These are phyloP conservation scores for Candolleomyces aberdarensis DNA, from an alignment of 768 basidiomycete genomes.

Conservation along the genomic window DNA sequence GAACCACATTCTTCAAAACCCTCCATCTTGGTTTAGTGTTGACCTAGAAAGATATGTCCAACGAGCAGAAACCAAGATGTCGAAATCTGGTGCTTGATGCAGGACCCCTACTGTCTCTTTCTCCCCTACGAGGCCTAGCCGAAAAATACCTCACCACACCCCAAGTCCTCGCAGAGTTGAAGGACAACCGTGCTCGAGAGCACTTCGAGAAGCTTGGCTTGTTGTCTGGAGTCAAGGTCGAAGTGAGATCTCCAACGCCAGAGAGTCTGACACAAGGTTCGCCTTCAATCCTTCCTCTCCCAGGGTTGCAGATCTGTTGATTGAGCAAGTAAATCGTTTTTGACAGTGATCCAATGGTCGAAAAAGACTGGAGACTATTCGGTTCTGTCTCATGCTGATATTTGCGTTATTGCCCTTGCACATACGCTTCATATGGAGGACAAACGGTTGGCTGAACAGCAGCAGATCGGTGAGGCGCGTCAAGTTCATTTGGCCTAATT, in stretches of 20 bases:
- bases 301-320: background rate
- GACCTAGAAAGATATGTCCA: slow-evolving; percentile 11
- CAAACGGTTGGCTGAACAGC: slow-evolving; percentile 30
- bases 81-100: slow-evolving; percentile 89
- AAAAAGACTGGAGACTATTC: slow-evolving; percentile 97
- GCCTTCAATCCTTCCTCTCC: slow-evolving; percentile 13
- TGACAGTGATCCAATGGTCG: slow-evolving; percentile 80
- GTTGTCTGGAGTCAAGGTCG: slow-evolving; percentile 71
- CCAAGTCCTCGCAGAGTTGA: slow-evolving; percentile 85
- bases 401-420: slow-evolving; percentile 87
- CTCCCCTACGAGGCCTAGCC: slow-evolving; percentile 87
- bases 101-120: slow-evolving; percentile 85
- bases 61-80: slow-evolving; percentile 44
- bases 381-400: slow-evolving; percentile 87
- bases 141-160: slow-evolving; percentile 85
- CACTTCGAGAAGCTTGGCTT: slow-evolving; percentile 80
- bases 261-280: slow-evolving; percentile 63
- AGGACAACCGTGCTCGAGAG: slow-evolving; percentile 83
- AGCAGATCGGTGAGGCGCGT: slow-evolving; percentile 20
- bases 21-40: too few relatives aligned
- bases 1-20: too few relatives aligned
- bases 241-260: slow-evolving; percentile 67
- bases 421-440: slow-evolving; percentile 67
- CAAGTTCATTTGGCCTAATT: slow-evolving; percentile 12
- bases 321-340: background rate